phyloP scores from a whole-genome alignment of 2,329 filamentous ascomycete genomes.

The Colletotrichum gigasporum region DNA sequence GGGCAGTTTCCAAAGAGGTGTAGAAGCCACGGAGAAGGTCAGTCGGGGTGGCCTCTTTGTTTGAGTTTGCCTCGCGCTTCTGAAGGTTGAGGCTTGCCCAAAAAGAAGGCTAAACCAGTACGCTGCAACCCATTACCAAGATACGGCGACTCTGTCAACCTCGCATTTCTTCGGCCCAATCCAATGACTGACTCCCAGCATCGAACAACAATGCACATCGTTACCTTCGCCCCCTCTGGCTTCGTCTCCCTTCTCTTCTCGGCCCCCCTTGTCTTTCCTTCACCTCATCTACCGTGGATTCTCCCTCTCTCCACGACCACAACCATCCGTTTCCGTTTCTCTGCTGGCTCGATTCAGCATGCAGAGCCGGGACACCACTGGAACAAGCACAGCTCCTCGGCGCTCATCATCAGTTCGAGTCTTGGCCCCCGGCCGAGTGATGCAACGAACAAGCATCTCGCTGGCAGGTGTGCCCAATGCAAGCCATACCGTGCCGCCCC shows the following conservation, averaged over 20 bases:
- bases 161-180: neutral
- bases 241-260: neutral
- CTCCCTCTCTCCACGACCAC: neutral
- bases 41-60: neutral
- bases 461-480: slow-evolving; percentile 20
- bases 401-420: neutral
- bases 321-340: neutral
- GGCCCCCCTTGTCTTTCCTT: neutral
- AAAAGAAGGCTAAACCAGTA: neutral
- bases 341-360: slow-evolving; percentile 8
- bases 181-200: neutral
- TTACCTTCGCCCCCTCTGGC: neutral
- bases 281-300: neutral
- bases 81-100: neutral
- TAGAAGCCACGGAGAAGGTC: neutral
- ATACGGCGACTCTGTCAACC: neutral
- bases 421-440: slow-evolving; percentile 1
- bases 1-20: neutral
- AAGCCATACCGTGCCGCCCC: slow-evolving; percentile 10
- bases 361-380: slow-evolving; percentile 14
- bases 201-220: neutral
- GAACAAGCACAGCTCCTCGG: neutral
- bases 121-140: neutral
- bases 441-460: slow-evolving; percentile 24
- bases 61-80: slow-evolving; percentile 2